phyloP scores from a whole-genome alignment of 352 stramenopile genomes.

The Phytophthora sp. region DNA sequence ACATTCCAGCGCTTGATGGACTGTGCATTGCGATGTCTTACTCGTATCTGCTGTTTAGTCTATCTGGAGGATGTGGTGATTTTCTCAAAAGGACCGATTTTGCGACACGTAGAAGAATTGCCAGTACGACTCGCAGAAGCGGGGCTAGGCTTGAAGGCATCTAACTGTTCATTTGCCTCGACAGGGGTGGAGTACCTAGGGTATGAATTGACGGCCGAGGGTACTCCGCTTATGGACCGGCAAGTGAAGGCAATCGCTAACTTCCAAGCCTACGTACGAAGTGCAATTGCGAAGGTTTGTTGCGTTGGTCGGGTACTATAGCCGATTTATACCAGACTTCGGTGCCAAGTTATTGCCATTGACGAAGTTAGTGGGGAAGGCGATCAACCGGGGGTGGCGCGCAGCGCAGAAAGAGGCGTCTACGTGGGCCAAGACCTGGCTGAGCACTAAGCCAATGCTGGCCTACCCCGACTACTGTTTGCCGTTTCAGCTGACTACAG shows the following conservation, averaged over 20 bases:
- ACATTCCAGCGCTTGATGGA: slow-evolving; percentile 42
- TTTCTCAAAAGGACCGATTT: slow-evolving; percentile 20
- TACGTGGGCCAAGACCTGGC: slow-evolving; percentile 18
- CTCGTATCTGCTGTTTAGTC: slow-evolving; percentile 28
- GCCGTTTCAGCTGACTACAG: slow-evolving; percentile 38
- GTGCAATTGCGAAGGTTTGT: slow-evolving; percentile 26
- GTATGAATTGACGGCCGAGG: slow-evolving; percentile 19
- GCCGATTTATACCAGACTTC: slow-evolving; percentile 30
- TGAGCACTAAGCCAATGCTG: slow-evolving; percentile 4
- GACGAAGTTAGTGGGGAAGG: slow-evolving; percentile 31
- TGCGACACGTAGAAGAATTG: slow-evolving; percentile 24
- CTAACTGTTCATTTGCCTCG: slow-evolving; percentile 19
- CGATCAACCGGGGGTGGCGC: too few relatives aligned
- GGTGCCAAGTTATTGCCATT: slow-evolving; percentile 19
- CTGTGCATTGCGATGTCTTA: slow-evolving; percentile 23
- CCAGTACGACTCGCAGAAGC: neutral
- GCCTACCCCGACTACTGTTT: slow-evolving; percentile 33
- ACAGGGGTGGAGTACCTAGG: slow-evolving; percentile 31
- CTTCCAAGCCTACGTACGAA: slow-evolving; percentile 12
- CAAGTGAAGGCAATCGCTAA: slow-evolving; percentile 8
- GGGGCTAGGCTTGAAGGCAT: slow-evolving; percentile 21
- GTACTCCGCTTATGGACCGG: slow-evolving; percentile 3
- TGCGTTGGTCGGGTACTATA: slow-evolving; percentile 35
- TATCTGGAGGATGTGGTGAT: slow-evolving; percentile 38
- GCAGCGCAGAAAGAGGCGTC: slow-evolving; percentile 22